Percentiles rank a stretch among this genome's conserved stretches.
These are phyloP conservation scores for Wickerhamomyces sp. DNA, from an alignment of 1,139 yeast genomes.

Conservation along the genomic window DNA sequence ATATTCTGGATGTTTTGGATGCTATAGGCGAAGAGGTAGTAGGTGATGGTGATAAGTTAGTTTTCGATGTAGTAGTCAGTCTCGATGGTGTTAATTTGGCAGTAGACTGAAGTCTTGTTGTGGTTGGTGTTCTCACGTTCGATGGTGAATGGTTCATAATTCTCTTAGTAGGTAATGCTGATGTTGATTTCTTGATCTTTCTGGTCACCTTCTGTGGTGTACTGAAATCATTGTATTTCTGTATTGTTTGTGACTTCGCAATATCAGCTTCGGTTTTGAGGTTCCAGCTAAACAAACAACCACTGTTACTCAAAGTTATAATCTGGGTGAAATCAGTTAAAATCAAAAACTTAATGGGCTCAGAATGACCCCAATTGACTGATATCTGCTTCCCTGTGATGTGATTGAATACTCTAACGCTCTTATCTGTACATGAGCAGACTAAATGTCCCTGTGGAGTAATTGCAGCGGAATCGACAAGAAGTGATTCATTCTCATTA, in stretches of 20 bases:
- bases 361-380: constrained; percentile 66
- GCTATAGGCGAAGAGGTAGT: constrained; percentile 1
- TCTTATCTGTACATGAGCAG: constrained; percentile 53
- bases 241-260: constrained; percentile 7
- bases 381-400: constrained; percentile 42
- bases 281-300: constrained; percentile 49
- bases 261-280: background rate
- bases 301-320: constrained; percentile 44
- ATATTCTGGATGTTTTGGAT: background rate
- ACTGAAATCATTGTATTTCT: constrained; percentile 9
- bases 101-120: constrained; percentile 17
- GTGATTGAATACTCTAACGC: constrained; percentile 47
- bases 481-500: constrained; percentile 37
- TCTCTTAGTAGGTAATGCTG: constrained; percentile 13
- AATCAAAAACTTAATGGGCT: constrained; percentile 42
- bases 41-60: constrained; percentile 21
- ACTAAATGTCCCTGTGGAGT: constrained; percentile 29
- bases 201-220: constrained; percentile 23
- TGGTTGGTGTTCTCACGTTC: constrained; percentile 9
- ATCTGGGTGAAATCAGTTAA: constrained; percentile 26
- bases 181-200: constrained; percentile 19
- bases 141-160: constrained; percentile 7
- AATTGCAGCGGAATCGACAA: constrained; percentile 39
- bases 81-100: constrained; percentile 22
- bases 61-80: constrained; percentile 12